phyloP scores from a whole-genome alignment of 768 basidiomycete genomes.

The Termitomyces sp. region DNA sequence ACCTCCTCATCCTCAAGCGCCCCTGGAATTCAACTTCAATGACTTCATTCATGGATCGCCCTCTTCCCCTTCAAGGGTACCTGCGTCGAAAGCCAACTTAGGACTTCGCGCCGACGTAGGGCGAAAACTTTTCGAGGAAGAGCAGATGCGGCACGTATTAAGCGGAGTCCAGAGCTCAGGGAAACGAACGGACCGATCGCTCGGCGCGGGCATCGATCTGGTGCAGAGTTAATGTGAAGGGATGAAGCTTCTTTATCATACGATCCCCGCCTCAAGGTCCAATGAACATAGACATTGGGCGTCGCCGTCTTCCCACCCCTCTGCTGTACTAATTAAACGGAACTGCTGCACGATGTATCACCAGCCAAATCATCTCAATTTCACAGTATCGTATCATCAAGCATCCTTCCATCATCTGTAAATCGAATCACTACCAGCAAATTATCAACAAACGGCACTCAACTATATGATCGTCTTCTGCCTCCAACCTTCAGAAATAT shows the following conservation, averaged over 20 bases:
- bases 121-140: slow-evolving; percentile 66
- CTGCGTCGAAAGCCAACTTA: slow-evolving; percentile 34
- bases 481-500: slow-evolving; percentile 16
- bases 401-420: slow-evolving; percentile 15
- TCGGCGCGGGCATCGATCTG: slow-evolving; percentile 41
- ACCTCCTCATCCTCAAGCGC: slow-evolving; percentile 28
- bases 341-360: slow-evolving; percentile 36
- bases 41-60: slow-evolving; percentile 75
- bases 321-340: slow-evolving; percentile 37
- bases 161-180: slow-evolving; percentile 21
- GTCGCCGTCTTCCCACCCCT: slow-evolving; percentile 14
- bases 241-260: background rate
- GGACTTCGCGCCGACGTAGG: slow-evolving; percentile 61
- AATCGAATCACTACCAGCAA: slow-evolving; percentile 12
- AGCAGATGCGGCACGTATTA: slow-evolving; percentile 44
- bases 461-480: slow-evolving; percentile 12
- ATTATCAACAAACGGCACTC: slow-evolving; percentile 10
- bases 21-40: slow-evolving; percentile 54
- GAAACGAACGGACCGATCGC: slow-evolving; percentile 24
- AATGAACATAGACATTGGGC: slow-evolving; percentile 18
- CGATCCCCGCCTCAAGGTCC: slow-evolving; percentile 6
- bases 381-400: slow-evolving; percentile 13
- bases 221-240: slow-evolving; percentile 29
- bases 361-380: slow-evolving; percentile 24
- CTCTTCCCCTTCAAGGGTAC: slow-evolving; percentile 46